A percentile compares a stretch with the other conserved stretches of the same genome.
Conservation (phyloP, 2,329 filamentous ascomycete species). For the Phialophora expanda region DNA sequence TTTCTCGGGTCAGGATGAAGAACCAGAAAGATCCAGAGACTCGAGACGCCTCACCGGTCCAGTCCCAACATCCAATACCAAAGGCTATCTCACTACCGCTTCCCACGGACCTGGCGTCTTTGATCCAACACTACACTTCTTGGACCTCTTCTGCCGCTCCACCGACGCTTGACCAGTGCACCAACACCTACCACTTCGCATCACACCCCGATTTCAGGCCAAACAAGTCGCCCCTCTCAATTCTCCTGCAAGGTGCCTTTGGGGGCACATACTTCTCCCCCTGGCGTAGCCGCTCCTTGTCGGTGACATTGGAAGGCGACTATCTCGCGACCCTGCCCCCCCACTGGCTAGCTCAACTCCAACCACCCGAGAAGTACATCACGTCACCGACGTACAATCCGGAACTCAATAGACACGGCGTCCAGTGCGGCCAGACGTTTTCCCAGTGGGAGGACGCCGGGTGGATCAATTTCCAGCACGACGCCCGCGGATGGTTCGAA, state of each 20-base stretch:
- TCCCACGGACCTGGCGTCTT: conserved; percentile 32
- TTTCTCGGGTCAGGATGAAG: conserved; percentile 31
- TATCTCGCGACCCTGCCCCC: conserved; percentile 53
- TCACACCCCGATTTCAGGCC: conserved; percentile 55
- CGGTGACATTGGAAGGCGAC: conserved; percentile 52
- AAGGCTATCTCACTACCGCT: conserved; percentile 7
- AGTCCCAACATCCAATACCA: background rate
- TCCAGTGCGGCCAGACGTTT: conserved; percentile 59
- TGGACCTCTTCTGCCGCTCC: conserved; percentile 50
- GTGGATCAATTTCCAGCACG: conserved; percentile 61
- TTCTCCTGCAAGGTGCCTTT: conserved; percentile 60
- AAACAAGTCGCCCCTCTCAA: conserved; percentile 60
- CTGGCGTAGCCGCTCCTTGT: conserved; percentile 52
- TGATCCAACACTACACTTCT: conserved; percentile 49
- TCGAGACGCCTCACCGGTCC: background rate
- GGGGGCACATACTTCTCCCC: conserved; percentile 60
- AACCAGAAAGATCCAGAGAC: background rate
- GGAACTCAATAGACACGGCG: conserved; percentile 60
- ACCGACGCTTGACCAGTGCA: conserved; percentile 49
- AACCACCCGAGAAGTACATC: conserved; percentile 47
- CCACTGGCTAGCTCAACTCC: conserved; percentile 52
- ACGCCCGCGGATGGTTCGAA: conserved; percentile 63
- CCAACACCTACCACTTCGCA: conserved; percentile 55
- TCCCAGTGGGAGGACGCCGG: conserved; percentile 62
- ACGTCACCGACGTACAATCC: conserved; percentile 52